These are phyloP conservation scores for Porphyrellus cyaneotinctus DNA, from an alignment of 768 basidiomycete genomes.

Conservation along the genomic window DNA sequence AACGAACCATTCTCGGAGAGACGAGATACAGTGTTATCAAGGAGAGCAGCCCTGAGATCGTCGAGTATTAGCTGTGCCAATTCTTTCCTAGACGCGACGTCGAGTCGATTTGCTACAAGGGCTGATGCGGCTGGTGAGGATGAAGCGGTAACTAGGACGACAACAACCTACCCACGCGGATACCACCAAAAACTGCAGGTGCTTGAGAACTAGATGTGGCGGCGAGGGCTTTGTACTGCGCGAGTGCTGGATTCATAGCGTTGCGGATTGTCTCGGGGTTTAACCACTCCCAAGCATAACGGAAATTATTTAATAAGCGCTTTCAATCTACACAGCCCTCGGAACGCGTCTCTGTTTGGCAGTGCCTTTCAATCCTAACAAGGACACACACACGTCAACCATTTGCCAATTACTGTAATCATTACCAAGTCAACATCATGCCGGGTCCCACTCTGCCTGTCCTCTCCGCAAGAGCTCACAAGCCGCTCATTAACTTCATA, in stretches of 20 bases:
- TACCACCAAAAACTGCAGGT: constrained; percentile 10
- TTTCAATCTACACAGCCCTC: constrained; percentile 16
- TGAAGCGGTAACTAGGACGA: constrained; percentile 5
- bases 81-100: constrained; percentile 44
- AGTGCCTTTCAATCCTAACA: constrained; percentile 19
- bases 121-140: constrained; percentile 15
- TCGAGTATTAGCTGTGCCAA: constrained; percentile 56
- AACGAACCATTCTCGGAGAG: constrained; percentile 54
- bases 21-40: constrained; percentile 41
- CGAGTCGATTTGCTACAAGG: constrained; percentile 20
- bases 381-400: constrained; percentile 15
- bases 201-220: constrained; percentile 5
- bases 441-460: constrained; percentile 36
- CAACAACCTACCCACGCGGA: constrained; percentile 11
- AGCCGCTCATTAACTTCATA: constrained; percentile 59
- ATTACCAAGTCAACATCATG: constrained; percentile 1
- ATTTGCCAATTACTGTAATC: too few relatives aligned
- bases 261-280: neutral
- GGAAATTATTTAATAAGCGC: neutral
- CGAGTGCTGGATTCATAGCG: constrained; percentile 15
- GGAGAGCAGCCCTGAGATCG: constrained; percentile 45
- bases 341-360: constrained; percentile 17
- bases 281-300: neutral
- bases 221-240: constrained; percentile 19
- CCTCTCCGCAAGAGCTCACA: constrained; percentile 43